A percentile compares a stretch with the other conserved stretches of the same genome.
Conservation (phyloP, 371 early-diverging fungal species). For the Dichotomocladium elegans region DNA sequence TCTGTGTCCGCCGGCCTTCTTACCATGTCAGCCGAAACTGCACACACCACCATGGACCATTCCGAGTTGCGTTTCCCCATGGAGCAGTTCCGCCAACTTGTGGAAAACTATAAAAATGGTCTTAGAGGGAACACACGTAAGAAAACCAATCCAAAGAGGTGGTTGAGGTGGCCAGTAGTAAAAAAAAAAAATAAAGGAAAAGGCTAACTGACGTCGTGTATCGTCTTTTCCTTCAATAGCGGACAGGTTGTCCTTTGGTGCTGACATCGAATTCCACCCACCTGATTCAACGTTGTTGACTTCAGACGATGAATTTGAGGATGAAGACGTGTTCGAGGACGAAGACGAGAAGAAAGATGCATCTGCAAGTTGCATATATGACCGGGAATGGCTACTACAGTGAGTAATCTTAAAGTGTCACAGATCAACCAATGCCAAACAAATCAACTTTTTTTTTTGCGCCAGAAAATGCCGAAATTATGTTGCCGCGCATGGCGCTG, state of each 20-base stretch:
- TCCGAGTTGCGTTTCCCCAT: conserved; percentile 1
- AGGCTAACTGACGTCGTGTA: neutral
- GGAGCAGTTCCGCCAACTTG: conserved; percentile 11
- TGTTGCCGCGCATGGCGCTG: conserved; percentile 4
- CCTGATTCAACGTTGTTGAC: conserved; percentile 1
- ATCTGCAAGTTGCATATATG: conserved; percentile 16
- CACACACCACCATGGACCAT: neutral
- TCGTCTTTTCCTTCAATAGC: neutral
- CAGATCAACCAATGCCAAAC: neutral
- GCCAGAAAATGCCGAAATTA: conserved; percentile 33
- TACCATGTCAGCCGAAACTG: neutral
- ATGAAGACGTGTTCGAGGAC: neutral
- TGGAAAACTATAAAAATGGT: conserved; percentile 8
- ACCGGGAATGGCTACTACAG: conserved; percentile 48
- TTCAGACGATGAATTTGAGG: neutral
- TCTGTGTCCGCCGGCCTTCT: neutral
- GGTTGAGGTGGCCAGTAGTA: too few relatives aligned
- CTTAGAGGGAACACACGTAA: too few relatives aligned
- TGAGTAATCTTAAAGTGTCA: too few relatives aligned
- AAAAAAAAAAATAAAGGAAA: neutral
- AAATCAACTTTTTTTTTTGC: neutral
- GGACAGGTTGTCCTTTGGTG: neutral
- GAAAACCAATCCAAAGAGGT: too few relatives aligned
- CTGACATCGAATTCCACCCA: conserved; percentile 5
- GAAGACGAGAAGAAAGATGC: neutral